A percentile compares a stretch with the other conserved stretches of the same genome.
phyloP scores from a whole-genome alignment of 371 early-diverging fungal species.

The Mucor racemosus region DNA sequence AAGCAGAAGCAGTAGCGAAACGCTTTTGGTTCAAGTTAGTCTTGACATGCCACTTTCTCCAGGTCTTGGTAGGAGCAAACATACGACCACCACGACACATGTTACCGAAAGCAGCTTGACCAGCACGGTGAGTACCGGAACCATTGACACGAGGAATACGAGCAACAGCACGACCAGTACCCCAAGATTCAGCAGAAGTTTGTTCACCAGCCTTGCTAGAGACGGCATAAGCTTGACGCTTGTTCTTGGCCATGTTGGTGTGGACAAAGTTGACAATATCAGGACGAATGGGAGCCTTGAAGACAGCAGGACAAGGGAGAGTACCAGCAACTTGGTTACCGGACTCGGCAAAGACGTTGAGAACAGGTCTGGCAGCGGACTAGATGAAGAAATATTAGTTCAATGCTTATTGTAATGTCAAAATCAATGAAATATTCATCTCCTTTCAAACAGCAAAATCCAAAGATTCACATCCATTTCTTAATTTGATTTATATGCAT shows the following conservation, averaged over 20 bases:
- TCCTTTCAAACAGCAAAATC: not conserved
- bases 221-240: conserved; percentile 99
- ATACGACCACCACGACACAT: conserved; percentile 86
- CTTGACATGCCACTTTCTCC: conserved; percentile 99
- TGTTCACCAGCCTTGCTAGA: conserved; percentile 99
- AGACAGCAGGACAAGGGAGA: conserved; percentile 94
- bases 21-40: conserved; percentile 98
- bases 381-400: conserved; percentile 11
- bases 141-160: conserved; percentile 99
- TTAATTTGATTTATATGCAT: no score
- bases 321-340: conserved; percentile 78
- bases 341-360: conserved; percentile 87
- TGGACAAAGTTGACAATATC: conserved; percentile 98
- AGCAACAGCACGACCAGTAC: conserved; percentile 99
- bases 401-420: not conserved
- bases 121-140: conserved; percentile 99
- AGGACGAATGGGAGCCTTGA: conserved; percentile 98
- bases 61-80: conserved; percentile 99
- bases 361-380: conserved; percentile 84
- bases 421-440: conserved; percentile 5
- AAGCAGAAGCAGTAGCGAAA: conserved; percentile 97
- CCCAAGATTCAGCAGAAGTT: conserved; percentile 99
- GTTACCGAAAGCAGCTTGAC: conserved; percentile 96
- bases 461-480: no score
- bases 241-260: conserved; percentile 99